Percentiles rank a stretch among this genome's conserved stretches.
These are phyloP conservation scores for Lignosus rhinocerotis DNA, from an alignment of 1,284 basidiomycete species.

Conservation along the genomic window DNA sequence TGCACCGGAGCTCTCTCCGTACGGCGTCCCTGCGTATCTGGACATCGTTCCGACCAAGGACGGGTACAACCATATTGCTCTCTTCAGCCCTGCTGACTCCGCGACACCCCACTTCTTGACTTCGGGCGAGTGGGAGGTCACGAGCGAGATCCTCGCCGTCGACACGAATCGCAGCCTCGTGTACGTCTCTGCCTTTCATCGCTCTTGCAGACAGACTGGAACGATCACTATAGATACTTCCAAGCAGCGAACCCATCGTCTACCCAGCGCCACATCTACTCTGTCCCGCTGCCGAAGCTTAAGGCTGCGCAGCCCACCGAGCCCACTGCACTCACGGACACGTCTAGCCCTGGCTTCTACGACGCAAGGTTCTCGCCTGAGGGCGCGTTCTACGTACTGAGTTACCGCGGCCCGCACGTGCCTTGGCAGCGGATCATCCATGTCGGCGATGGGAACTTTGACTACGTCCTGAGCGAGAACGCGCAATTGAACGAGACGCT, in stretches of 20 bases:
- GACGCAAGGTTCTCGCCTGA: conserved; percentile 76
- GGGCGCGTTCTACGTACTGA: conserved; percentile 83
- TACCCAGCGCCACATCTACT: conserved; percentile 83
- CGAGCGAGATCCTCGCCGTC: conserved; percentile 70
- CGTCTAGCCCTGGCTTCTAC: conserved; percentile 61
- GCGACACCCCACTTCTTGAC: conserved; percentile 81
- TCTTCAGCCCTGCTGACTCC: conserved; percentile 77
- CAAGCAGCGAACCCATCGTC: conserved; percentile 82
- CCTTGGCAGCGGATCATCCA: conserved; percentile 87
- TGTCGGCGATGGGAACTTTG: conserved; percentile 58
- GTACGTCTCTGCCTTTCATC: conserved; percentile 47
- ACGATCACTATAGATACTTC: conserved; percentile 69
- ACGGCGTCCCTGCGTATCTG: conserved; percentile 67
- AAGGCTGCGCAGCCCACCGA: conserved; percentile 32
- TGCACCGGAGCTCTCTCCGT: conserved; percentile 43
- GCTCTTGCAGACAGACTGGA: background rate
- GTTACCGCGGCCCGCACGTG: conserved; percentile 79
- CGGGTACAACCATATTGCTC: conserved; percentile 88
- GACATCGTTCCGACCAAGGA: conserved; percentile 81
- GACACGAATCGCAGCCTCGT: conserved; percentile 69
- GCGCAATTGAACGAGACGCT: conserved; percentile 69
- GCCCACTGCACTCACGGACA: conserved; percentile 70
- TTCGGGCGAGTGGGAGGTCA: conserved; percentile 88
- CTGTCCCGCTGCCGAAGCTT: conserved; percentile 61
- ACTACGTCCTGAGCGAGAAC: conserved; percentile 75